Evolutionary conservation across 257 asterid genomes (phyloP).

Genomic region (Handroanthus guayacan): DNA sequence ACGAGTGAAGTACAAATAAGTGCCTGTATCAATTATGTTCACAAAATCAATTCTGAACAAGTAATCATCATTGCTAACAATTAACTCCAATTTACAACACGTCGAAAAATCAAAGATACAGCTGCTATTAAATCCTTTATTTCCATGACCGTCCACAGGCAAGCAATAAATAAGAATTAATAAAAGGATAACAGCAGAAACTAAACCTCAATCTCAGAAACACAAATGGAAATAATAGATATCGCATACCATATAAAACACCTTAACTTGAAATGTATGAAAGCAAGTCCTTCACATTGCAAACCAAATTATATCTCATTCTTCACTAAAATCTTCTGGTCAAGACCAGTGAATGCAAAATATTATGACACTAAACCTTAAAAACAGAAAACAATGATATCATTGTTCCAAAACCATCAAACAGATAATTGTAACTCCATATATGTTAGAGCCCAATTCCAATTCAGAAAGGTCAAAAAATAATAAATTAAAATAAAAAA

Average conservation of each 20-base stretch:
- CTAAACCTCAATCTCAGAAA: background rate
- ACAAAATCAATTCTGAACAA: constrained; percentile 4
- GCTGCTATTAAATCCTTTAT: background rate
- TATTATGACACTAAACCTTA: background rate
- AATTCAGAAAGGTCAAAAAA: background rate
- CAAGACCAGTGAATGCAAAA: constrained; percentile 18
- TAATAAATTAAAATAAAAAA: constrained; percentile 2
- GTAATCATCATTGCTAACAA: background rate
- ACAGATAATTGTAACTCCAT: constrained; percentile 11
- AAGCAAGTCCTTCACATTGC: background rate
- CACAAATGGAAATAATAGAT: background rate
- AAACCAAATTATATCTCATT: background rate
- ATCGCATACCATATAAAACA: background rate
- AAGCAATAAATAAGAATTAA: background rate
- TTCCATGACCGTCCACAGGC: background rate
- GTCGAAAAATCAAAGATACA: background rate
- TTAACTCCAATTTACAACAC: constrained; percentile 6
- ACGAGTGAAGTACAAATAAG: constrained; percentile 2
- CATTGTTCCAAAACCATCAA: background rate
- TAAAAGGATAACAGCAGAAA: background rate
- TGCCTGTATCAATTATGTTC: background rate
- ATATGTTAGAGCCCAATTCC: background rate
- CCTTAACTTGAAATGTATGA: background rate
- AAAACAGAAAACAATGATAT: constrained; percentile 4
- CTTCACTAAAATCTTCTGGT: background rate